These are phyloP conservation scores for Chrysanthemum makinoi DNA, from an alignment of 129 eudicot species.

Conservation along the genomic window DNA sequence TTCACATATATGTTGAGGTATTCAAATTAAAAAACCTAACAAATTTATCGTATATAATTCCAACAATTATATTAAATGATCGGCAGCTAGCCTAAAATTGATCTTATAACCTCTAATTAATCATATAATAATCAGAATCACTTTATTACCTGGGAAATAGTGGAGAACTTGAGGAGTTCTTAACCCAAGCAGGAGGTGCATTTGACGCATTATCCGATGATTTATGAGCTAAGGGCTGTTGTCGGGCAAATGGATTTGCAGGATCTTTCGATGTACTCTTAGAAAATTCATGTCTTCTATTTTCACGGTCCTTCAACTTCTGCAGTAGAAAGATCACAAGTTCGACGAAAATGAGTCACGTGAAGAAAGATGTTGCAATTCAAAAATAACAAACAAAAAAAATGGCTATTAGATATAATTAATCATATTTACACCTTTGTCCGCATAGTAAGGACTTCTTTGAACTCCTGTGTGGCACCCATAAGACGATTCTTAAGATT, in stretches of 20 bases:
- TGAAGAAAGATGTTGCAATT: neutral
- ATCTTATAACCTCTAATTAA: neutral
- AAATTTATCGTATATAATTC: no score
- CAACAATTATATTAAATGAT: no score
- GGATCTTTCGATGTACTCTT: conserved; percentile 66
- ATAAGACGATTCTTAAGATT: conserved; percentile 81
- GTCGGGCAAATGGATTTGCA: conserved; percentile 78
- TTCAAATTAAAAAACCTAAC: no score
- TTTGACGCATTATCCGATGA: conserved; percentile 44
- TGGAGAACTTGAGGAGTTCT: conserved; percentile 49
- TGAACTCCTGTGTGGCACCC: conserved; percentile 91
- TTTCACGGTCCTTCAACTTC: conserved; percentile 84
- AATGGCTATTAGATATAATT: neutral
- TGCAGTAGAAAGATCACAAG: conserved; percentile 32
- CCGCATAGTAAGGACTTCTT: conserved; percentile 94
- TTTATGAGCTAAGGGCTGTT: conserved; percentile 68
- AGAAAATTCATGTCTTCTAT: conserved; percentile 72
- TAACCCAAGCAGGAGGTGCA: conserved; percentile 89
- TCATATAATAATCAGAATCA: neutral
- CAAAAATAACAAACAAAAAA: neutral
- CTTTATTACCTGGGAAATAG: conserved; percentile 61
- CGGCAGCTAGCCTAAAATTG: neutral
- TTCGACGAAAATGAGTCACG: conserved; percentile 10
- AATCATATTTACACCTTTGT: conserved; percentile 64
- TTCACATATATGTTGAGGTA: no score